Percentiles rank a stretch among this genome's conserved stretches.
These are phyloP conservation scores for Ogataea parapolymorpha DNA, from an alignment of 805 yeast species.

Conservation along the genomic window DNA sequence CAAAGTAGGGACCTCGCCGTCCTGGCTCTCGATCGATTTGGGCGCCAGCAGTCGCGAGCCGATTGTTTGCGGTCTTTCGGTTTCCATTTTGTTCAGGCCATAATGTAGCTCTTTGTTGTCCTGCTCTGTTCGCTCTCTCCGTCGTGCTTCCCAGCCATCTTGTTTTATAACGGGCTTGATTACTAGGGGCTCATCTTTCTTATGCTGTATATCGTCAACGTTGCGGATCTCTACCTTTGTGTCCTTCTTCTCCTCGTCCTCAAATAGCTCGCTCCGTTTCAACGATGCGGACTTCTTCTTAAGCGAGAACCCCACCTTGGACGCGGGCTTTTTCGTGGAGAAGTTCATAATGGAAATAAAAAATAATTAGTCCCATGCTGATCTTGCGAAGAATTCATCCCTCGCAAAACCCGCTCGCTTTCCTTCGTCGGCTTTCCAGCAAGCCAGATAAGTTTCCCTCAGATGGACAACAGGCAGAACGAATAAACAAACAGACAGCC, in stretches of 20 bases:
- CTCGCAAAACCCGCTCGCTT: not conserved
- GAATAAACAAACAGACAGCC: slow-evolving; percentile 11
- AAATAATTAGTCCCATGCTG: slow-evolving; percentile 1
- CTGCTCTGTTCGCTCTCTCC: not conserved
- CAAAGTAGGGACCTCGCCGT: slow-evolving; percentile 35
- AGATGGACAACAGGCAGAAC: slow-evolving; percentile 3
- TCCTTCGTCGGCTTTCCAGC: slow-evolving; percentile 1
- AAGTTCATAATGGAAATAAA: slow-evolving; percentile 34
- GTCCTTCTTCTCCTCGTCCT: slow-evolving; percentile 7
- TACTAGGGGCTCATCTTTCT: slow-evolving; percentile 16
- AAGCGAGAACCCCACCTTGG: slow-evolving; percentile 31
- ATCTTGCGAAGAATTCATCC: not conserved
- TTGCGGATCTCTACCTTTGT: slow-evolving; percentile 33
- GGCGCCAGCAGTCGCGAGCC: not conserved
- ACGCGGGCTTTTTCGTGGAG: slow-evolving; percentile 34
- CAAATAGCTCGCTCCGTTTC: slow-evolving; percentile 10
- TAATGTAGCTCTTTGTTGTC: not conserved
- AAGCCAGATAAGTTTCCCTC: not conserved
- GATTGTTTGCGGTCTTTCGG: not conserved
- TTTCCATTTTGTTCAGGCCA: slow-evolving; percentile 1
- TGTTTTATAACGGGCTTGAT: slow-evolving; percentile 18
- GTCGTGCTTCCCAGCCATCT: slow-evolving; percentile 25
- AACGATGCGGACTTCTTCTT: slow-evolving; percentile 18
- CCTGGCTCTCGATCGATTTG: not conserved
- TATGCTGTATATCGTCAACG: slow-evolving; percentile 20